phyloP scores from a whole-genome alignment of 495 filamentous ascomycete genomes.

The Penicillium argentinense region DNA sequence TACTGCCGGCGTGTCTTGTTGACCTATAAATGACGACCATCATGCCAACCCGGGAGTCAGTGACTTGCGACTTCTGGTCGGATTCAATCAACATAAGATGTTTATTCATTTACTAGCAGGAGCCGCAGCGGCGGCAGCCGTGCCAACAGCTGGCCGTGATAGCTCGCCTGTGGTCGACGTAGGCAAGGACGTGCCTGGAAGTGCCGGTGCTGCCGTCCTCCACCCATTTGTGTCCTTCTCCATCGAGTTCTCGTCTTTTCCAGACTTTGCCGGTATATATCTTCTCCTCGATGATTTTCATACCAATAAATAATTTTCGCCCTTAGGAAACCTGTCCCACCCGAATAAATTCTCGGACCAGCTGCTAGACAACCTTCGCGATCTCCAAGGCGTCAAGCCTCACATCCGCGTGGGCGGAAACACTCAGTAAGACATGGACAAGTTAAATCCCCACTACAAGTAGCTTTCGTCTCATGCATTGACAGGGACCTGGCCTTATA shows the following conservation, averaged over 20 bases:
- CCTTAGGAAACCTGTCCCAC: conserved; percentile 23
- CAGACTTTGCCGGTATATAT: conserved; percentile 25
- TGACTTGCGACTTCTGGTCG: too few species aligned
- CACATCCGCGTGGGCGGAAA: conserved; percentile 30
- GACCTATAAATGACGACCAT: background rate
- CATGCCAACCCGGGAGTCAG: background rate
- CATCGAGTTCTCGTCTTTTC: conserved; percentile 31
- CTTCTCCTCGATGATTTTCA: background rate
- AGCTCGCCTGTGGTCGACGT: conserved; percentile 11
- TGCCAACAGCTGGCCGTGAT: conserved; percentile 6
- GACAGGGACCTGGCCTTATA: conserved; percentile 61
- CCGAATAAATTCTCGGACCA: conserved; percentile 29
- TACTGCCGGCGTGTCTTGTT: background rate
- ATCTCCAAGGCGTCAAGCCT: conserved; percentile 26
- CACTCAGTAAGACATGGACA: conserved; percentile 21
- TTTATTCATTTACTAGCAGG: conserved; percentile 8
- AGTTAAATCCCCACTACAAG: background rate
- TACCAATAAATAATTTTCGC: background rate
- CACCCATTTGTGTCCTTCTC: conserved; percentile 30
- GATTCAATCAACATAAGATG: too few species aligned
- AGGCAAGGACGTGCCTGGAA: conserved; percentile 8
- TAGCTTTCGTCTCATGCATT: background rate
- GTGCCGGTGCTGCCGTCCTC: conserved; percentile 18
- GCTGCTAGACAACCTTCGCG: conserved; percentile 24
- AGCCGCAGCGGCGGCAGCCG: conserved; percentile 11